Percentiles rank a stretch among this genome's conserved stretches.
These are phyloP conservation scores for Isatis lusitanica DNA, from an alignment of 441 rosid genomes.

Conservation along the genomic window DNA sequence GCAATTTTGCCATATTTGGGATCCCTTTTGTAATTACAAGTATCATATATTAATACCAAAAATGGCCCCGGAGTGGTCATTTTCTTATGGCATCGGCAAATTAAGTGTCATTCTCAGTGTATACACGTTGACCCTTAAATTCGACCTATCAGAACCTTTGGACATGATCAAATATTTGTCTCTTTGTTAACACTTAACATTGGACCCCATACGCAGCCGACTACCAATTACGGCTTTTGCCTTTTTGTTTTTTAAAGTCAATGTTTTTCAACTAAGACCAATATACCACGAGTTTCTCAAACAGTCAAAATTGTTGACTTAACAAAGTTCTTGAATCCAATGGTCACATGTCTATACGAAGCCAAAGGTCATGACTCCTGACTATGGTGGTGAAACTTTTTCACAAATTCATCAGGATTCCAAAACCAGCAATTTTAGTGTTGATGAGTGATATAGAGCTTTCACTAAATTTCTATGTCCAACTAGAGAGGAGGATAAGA, in stretches of 20 bases:
- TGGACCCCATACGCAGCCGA: slow-evolving; percentile 38
- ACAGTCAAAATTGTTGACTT: slow-evolving; percentile 28
- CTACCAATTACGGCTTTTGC: slow-evolving; percentile 27
- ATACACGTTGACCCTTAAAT: slow-evolving; percentile 33
- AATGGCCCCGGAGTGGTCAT: slow-evolving; percentile 32
- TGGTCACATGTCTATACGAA: background rate
- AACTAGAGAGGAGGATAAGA: background rate
- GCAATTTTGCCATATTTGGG: background rate
- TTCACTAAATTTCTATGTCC: background rate
- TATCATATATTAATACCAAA: slow-evolving; percentile 24
- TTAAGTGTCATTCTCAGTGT: slow-evolving; percentile 31
- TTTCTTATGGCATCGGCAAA: slow-evolving; percentile 22
- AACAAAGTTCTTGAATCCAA: slow-evolving; percentile 4
- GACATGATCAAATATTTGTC: slow-evolving; percentile 31
- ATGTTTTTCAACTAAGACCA: slow-evolving; percentile 12
- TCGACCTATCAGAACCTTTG: slow-evolving; percentile 25
- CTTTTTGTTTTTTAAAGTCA: slow-evolving; percentile 27
- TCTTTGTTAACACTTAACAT: slow-evolving; percentile 11
- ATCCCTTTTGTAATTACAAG: background rate
- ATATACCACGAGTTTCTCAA: background rate
- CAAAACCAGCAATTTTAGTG: background rate
- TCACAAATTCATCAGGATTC: background rate
- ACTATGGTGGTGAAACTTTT: background rate
- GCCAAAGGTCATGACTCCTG: background rate
- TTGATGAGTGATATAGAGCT: background rate